A percentile compares a stretch with the other conserved stretches of the same genome.
Conservation (phyloP, 176 grass and related monocot genomes). For the Bothriochloa decipiens region DNA sequence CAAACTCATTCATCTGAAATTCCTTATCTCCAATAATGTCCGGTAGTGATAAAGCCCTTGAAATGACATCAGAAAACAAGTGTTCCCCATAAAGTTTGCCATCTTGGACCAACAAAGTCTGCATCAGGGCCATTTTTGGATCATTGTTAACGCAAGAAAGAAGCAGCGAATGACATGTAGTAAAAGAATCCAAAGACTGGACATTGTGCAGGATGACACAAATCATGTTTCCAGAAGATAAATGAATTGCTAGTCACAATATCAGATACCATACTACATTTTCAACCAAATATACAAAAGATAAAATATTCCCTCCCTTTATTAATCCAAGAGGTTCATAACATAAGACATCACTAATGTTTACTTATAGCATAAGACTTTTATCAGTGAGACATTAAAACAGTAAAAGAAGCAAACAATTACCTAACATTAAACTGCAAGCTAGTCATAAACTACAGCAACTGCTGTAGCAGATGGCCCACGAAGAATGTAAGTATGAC, state of each 20-base stretch:
- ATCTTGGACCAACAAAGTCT: constrained; percentile 86
- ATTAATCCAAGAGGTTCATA: neutral
- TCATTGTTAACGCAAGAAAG: constrained; percentile 34
- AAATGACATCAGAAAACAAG: constrained; percentile 82
- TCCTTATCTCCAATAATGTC: constrained; percentile 83
- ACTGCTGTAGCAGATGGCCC: neutral
- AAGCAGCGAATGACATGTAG: constrained; percentile 16
- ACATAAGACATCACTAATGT: constrained; percentile 16
- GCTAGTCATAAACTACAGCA: neutral
- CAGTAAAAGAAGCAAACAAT: neutral
- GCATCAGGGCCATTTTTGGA: constrained; percentile 36
- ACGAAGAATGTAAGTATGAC: constrained; percentile 26
- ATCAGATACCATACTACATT: constrained; percentile 14
- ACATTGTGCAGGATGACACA: neutral
- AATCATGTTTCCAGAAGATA: neutral
- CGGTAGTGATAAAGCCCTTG: constrained; percentile 79
- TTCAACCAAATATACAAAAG: neutral
- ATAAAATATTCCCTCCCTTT: constrained; percentile 7
- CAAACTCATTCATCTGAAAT: constrained; percentile 95
- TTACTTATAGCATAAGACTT: neutral
- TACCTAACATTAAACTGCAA: neutral
- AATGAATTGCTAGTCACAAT: neutral
- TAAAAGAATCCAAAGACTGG: constrained; percentile 34
- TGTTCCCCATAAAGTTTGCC: constrained; percentile 85
- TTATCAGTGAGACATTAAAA: constrained; percentile 1